Base-by-base conservation (phyloP, 345 rosid genomes). In the Cardamine occulta region DNA sequence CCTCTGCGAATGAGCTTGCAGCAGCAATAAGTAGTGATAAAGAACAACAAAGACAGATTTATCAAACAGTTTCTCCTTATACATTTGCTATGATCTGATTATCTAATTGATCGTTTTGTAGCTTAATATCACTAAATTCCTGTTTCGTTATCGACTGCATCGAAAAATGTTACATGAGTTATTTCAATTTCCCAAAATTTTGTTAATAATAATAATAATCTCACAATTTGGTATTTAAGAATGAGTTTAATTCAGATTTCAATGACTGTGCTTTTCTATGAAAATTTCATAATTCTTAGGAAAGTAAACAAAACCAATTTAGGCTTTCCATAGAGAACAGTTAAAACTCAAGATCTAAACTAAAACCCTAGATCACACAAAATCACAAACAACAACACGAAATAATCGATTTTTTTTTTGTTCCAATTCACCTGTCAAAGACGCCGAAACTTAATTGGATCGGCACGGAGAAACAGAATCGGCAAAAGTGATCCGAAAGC, bases 1-100 rank as follows among this genome's bases (percentile, higher is more conserved):
- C 75, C 65, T 83, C 65, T 77, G 91, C 89, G 83, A 60, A 59
- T 15, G 21, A 44, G 37, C 60, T 55, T 39, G 48, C 49, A 26
- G 17, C 49, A 21, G 57, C 56, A n/a, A 35, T 14, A 73, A 63
- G 29, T 71, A 71, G 21, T 1, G 12, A 70, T 44, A 48, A 34
- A 60, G 17, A 71, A 61, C 18, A 69, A 53, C 35, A 2, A 15
- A 47, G 8, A 29, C 29, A 70, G 53, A 26, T 17, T 15, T 8
- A 52, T 35, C 47, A 51, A 31, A 34, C 19, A 51, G 55, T 19
- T 51, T 51, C 2, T 9, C 23, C 23, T 49, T 23, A 52, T 23
- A 52, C 11, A 24, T 24, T 13, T 13, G 59, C 26, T 6, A 54
- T 24, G 17, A 12, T 24, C 18, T 24, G 15, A 21, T 17, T 53